Evolutionary conservation across 2,329 filamentous ascomycete species (phyloP).

Genomic region (Cytospora mali): DNA sequence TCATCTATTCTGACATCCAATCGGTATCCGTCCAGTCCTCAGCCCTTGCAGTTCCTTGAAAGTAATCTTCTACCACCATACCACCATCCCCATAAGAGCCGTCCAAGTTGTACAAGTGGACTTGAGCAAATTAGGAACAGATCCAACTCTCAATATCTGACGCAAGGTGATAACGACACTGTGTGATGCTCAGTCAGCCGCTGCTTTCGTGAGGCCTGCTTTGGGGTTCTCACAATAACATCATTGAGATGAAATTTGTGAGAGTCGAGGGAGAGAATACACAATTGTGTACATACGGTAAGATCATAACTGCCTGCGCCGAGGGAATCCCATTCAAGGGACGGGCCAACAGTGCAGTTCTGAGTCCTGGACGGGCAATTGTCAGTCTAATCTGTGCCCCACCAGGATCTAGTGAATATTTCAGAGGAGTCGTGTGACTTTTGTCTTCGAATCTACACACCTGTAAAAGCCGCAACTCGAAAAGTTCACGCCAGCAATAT

Average conservation of each 20-base stretch:
- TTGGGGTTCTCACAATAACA: too few relatives aligned
- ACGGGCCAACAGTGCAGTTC: constrained; percentile 2
- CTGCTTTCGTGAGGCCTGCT: not conserved
- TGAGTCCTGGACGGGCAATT: not conserved
- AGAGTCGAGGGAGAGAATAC: not conserved
- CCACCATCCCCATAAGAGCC: too few relatives aligned
- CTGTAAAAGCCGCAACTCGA: constrained; percentile 4
- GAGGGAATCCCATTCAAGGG: not conserved
- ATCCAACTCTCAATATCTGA: constrained; percentile 3
- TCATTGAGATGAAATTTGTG: not conserved
- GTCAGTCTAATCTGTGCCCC: not conserved
- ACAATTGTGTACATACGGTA: not conserved
- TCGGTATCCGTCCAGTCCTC: too few relatives aligned
- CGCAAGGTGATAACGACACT: constrained; percentile 13
- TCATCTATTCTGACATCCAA: too few relatives aligned
- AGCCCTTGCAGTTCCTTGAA: too few relatives aligned
- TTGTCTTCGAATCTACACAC: not conserved
- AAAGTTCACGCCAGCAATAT: not conserved
- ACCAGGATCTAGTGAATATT: too few relatives aligned
- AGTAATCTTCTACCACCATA: too few relatives aligned
- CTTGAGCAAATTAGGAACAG: constrained; percentile 9
- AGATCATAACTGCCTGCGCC: constrained; percentile 1
- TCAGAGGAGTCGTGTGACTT: not conserved
- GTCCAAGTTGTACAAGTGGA: not conserved
- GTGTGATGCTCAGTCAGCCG: not conserved